Evolutionary conservation across 345 rosid genomes (phyloP).

Genomic region (Streptanthus diversifolius): DNA sequence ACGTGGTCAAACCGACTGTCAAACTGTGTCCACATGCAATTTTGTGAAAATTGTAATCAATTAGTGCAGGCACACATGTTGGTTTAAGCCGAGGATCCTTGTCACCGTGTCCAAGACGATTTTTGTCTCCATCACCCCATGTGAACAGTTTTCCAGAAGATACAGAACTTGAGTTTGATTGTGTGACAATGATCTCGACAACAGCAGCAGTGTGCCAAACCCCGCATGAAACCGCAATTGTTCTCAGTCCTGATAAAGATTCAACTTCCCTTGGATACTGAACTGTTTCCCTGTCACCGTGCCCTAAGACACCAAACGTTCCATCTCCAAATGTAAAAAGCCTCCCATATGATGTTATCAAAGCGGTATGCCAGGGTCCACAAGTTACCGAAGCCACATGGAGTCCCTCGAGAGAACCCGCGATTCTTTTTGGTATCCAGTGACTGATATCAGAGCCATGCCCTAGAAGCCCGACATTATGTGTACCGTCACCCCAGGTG

Average conservation of each 20-base stretch:
- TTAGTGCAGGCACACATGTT: constrained; percentile 84
- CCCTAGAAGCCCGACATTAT: constrained; percentile 95
- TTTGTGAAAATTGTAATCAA: constrained; percentile 82
- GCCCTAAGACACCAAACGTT: constrained; percentile 95
- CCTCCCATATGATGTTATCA: constrained; percentile 77
- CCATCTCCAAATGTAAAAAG: constrained; percentile 98
- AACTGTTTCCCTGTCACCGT: constrained; percentile 71
- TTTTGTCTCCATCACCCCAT: constrained; percentile 99
- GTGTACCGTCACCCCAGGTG: constrained; percentile 96
- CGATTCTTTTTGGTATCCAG: constrained; percentile 96
- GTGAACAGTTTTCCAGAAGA: constrained; percentile 87
- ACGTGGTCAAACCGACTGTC: constrained; percentile 82
- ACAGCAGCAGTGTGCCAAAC: constrained; percentile 99
- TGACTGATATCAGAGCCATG: constrained; percentile 87
- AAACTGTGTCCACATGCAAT: constrained; percentile 93
- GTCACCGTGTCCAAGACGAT: constrained; percentile 95
- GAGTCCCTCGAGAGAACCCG: constrained; percentile 89
- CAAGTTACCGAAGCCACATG: constrained; percentile 81
- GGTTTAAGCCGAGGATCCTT: constrained; percentile 88
- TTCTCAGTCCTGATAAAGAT: constrained; percentile 79
- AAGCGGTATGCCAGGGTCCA: constrained; percentile 98
- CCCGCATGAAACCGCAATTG: constrained; percentile 87
- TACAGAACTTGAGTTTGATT: constrained; percentile 61
- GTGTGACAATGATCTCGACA: constrained; percentile 89
- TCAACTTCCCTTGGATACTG: constrained; percentile 83